Percentiles rank a stretch among this genome's conserved stretches.
These are phyloP conservation scores for Populus hybrid DNA, from an alignment of 441 rosid species.

Conservation along the genomic window DNA sequence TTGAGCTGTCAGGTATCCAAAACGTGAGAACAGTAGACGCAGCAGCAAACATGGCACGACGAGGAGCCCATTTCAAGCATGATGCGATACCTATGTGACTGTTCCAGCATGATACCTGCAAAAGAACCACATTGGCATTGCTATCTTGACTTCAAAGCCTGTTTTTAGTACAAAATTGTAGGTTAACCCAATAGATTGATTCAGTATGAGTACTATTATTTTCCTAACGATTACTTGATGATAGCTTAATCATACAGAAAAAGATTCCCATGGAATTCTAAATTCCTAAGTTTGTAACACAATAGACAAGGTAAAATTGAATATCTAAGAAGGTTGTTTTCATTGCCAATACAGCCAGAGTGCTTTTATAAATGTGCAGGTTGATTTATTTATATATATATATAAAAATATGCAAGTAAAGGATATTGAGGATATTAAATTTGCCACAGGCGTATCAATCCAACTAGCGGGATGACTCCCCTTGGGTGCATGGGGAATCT, in stretches of 20 bases:
- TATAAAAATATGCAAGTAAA: not conserved
- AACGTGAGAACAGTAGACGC: constrained; percentile 83
- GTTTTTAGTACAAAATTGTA: not conserved
- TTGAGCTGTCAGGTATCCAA: constrained; percentile 74
- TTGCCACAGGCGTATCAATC: not conserved
- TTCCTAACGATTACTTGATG: not conserved
- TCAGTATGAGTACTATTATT: not conserved
- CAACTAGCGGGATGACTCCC: not conserved
- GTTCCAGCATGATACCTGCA: constrained; percentile 78
- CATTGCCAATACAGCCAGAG: not conserved
- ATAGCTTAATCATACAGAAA: not conserved
- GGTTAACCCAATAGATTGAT: not conserved
- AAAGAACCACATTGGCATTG: not conserved
- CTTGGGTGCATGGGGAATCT: not conserved
- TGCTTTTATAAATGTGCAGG: not conserved
- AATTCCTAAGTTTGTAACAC: not conserved
- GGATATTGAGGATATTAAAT: not conserved
- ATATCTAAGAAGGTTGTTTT: not conserved
- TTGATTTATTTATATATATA: too few relatives aligned
- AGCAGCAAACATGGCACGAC: constrained; percentile 82
- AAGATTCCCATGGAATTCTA: not conserved
- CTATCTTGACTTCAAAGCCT: not conserved
- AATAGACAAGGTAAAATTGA: not conserved
- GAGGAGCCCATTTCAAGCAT: constrained; percentile 97
- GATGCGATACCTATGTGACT: constrained; percentile 75